Evolutionary conservation across 179 eudicot genomes (phyloP), one percentile per base, ranked within the genome.

Genomic region (Camellia oleifera): DNA sequence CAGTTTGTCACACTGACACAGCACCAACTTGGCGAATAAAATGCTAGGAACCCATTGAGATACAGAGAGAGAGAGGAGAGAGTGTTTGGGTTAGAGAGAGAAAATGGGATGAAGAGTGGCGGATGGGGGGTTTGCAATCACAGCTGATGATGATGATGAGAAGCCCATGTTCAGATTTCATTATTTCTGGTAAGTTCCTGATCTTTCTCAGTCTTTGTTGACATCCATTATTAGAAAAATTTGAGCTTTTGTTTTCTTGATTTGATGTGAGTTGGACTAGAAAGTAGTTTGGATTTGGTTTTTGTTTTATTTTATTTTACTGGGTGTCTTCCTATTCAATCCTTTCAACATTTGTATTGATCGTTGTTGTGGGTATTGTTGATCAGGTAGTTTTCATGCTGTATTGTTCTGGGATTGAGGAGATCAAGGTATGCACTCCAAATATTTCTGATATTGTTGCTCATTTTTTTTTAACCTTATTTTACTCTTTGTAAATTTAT

Each of bases 1-100:
- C 82, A 71, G 75, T 69, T 70, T 69, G 78, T 79, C 82, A 83
- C 84, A 74, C 80, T 86, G 88, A 82, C 87, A 82, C 42, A 42
- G 75, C 64, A 72, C 88, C 84, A 69, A 81, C 70, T 63, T 42
- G 50, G 23, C 40, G 42, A 45, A 69, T 42, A 46, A 76, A 75
- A 56, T 46, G 75, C 63, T 77, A 15, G 63, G 57, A 8, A 26
- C 72, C 71, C 74, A 26, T 57, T 42, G 77, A 81, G 72, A 80
- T 81, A 76, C 72, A 26, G n/a, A 11, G 45, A 50, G 75, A 69
- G 15, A 23, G 63, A 74, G 63, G 76, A 71, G 75, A 56, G 45
- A 69, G 18, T 40, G 63, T 23, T 7, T 23, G 67, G 8, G 53
- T 56, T 13, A 32, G 73, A 61, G 80, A 78, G 72, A 79, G 67